phyloP scores from a whole-genome alignment of 2,329 filamentous ascomycete genomes.

The Phaeosphaeriaceae sp. region DNA sequence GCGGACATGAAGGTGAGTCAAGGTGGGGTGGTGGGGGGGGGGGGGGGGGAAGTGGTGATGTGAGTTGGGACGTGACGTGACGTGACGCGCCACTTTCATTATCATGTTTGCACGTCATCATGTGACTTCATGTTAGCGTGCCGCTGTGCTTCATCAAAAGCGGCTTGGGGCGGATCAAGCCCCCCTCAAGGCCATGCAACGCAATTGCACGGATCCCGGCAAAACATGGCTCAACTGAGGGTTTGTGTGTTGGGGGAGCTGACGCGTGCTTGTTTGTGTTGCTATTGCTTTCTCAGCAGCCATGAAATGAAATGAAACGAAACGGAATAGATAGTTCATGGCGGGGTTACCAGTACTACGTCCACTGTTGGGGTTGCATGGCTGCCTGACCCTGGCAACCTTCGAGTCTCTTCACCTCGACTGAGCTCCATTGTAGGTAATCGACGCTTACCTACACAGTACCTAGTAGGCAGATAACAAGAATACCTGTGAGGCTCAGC shows the following conservation, averaged over 20 bases:
- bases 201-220: constrained; percentile 5
- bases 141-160: too few relatives aligned
- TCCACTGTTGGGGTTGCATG: background rate
- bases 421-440: too few relatives aligned
- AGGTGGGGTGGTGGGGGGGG: constrained; percentile 7
- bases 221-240: background rate
- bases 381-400: background rate
- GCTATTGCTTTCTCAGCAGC: background rate
- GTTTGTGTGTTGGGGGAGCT: background rate
- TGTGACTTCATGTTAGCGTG: too few relatives aligned
- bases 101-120: too few relatives aligned
- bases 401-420: too few relatives aligned
- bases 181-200: background rate
- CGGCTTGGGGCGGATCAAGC: background rate
- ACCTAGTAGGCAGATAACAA: too few relatives aligned
- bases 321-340: too few relatives aligned
- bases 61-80: constrained; percentile 3
- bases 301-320: too few relatives aligned
- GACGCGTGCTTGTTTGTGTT: background rate
- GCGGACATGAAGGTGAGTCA: too few relatives aligned
- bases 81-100: constrained; percentile 12
- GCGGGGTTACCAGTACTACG: background rate
- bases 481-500: too few relatives aligned
- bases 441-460: too few relatives aligned
- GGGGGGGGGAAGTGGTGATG: constrained; percentile 5